These are phyloP conservation scores for Coniochaeta sp. DNA, from an alignment of 2,329 filamentous ascomycete species.

Conservation along the genomic window DNA sequence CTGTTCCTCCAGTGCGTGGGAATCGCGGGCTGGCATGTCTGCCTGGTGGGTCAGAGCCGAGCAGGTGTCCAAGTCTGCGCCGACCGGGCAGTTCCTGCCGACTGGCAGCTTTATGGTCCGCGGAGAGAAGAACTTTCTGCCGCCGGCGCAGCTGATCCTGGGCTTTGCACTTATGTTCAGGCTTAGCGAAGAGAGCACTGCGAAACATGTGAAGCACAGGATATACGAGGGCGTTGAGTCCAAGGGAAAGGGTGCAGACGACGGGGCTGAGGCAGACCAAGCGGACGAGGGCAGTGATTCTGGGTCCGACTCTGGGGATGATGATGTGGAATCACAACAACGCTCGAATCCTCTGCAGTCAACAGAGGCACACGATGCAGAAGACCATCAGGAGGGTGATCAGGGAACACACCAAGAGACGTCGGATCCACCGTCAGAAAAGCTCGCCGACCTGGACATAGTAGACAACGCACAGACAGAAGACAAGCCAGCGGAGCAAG, in stretches of 20 bases:
- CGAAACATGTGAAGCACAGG: slow-evolving; percentile 70
- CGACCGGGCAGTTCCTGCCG: slow-evolving; percentile 71
- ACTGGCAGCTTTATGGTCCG: slow-evolving; percentile 72
- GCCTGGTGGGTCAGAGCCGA: slow-evolving; percentile 93
- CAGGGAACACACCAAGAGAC: slow-evolving; percentile 4
- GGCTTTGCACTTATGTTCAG: slow-evolving; percentile 84
- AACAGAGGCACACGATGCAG: slow-evolving; percentile 19
- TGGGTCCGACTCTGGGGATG: slow-evolving; percentile 17
- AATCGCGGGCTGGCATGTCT: slow-evolving; percentile 90
- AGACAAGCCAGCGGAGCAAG: slow-evolving; percentile 14
- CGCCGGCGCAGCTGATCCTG: slow-evolving; percentile 78
- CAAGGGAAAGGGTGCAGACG: slow-evolving; percentile 6
- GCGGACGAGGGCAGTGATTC: slow-evolving; percentile 14
- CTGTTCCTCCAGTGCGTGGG: slow-evolving; percentile 85
- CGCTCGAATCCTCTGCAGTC: slow-evolving; percentile 6
- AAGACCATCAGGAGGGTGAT: slow-evolving; percentile 22
- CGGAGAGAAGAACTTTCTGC: slow-evolving; percentile 85
- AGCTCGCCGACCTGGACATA: slow-evolving; percentile 14
- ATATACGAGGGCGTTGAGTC: slow-evolving; percentile 20
- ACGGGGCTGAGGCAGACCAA: slow-evolving; percentile 6
- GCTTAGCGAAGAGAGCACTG: slow-evolving; percentile 81
- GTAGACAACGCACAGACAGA: slow-evolving; percentile 14
- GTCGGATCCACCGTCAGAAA: slow-evolving; percentile 12
- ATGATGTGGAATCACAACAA: slow-evolving; percentile 15
- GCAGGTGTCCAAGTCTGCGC: slow-evolving; percentile 80